phyloP scores from a whole-genome alignment of 352 stramenopile species.

The Phytophthora chlamydospora region DNA sequence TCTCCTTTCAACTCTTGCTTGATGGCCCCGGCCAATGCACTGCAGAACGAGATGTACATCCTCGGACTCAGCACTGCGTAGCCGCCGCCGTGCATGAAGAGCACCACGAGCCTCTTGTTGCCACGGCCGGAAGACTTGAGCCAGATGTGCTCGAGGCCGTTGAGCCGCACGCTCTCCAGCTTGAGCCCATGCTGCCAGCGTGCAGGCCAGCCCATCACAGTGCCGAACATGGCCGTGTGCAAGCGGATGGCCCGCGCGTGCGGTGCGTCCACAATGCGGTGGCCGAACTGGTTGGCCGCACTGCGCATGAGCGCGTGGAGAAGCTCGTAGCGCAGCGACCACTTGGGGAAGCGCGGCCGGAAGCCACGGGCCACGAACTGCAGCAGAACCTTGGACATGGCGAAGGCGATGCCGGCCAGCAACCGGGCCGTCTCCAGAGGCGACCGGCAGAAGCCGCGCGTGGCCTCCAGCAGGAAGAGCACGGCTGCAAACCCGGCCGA shows the following conservation, averaged over 20 bases:
- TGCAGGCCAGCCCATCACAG: constrained; percentile 29
- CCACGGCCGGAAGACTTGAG: constrained; percentile 25
- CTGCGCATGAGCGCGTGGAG: constrained; percentile 33
- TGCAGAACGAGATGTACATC: constrained; percentile 45
- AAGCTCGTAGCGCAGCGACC: constrained; percentile 54
- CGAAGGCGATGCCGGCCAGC: constrained; percentile 22
- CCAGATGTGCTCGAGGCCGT: constrained; percentile 63
- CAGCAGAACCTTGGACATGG: constrained; percentile 14
- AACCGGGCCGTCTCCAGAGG: constrained; percentile 29
- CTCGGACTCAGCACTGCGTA: constrained; percentile 50
- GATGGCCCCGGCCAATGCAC: constrained; percentile 24
- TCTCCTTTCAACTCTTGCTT: constrained; percentile 24
- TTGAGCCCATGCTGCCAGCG: constrained; percentile 26
- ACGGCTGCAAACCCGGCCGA: constrained; percentile 2
- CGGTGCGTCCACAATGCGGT: constrained; percentile 28
- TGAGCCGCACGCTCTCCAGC: constrained; percentile 34
- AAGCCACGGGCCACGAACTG: constrained; percentile 38
- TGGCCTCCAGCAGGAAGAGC: constrained; percentile 17
- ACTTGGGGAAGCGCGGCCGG: constrained; percentile 45
- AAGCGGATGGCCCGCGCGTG: constrained; percentile 34
- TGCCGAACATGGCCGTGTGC: constrained; percentile 34
- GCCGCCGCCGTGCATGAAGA: constrained; percentile 63
- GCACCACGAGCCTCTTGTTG: constrained; percentile 39
- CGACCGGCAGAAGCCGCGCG: constrained; percentile 34
- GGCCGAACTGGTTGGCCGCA: constrained; percentile 29